Percentiles rank a stretch among this genome's conserved stretches.
Evolutionary conservation across 164 flowering plant genomes (phyloP).

Genomic region (Macadamia integrifolia): DNA sequence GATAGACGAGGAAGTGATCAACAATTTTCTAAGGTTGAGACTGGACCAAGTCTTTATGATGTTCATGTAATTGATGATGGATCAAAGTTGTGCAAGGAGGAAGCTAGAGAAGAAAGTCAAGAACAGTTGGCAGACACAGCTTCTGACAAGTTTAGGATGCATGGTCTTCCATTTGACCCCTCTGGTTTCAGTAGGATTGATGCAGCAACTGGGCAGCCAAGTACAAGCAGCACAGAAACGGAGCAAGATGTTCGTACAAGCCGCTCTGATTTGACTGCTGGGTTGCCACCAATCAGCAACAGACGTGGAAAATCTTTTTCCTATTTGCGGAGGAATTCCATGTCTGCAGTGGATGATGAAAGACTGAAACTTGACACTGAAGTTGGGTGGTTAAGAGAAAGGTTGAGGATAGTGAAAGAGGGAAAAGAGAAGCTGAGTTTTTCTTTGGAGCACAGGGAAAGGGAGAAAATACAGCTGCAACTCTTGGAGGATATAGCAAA

Average conservation of each 20-base stretch:
- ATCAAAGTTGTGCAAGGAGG: conserved; percentile 9
- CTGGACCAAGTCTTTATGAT: conserved; percentile 43
- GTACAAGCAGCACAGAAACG: conserved; percentile 14
- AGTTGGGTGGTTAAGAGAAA: conserved; percentile 67
- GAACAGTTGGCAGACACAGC: conserved; percentile 6
- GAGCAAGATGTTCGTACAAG: conserved; percentile 30
- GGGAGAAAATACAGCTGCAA: conserved; percentile 48
- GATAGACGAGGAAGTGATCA: conserved; percentile 8
- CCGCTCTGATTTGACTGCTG: conserved; percentile 27
- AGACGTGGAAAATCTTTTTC: conserved; percentile 15
- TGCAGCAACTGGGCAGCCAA: conserved; percentile 13
- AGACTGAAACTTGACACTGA: conserved; percentile 67
- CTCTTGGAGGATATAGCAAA: conserved; percentile 59
- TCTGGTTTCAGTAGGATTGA: conserved; percentile 15
- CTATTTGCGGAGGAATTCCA: conserved; percentile 50
- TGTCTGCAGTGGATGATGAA: conserved; percentile 66
- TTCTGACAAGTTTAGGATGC: conserved; percentile 10
- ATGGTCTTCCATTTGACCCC: conserved; percentile 16
- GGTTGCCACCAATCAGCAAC: conserved; percentile 28
- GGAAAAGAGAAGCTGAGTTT: conserved; percentile 68
- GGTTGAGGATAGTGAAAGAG: conserved; percentile 58
- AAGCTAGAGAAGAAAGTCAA: conserved; percentile 14
- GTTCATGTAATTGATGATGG: conserved; percentile 58
- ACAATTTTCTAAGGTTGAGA: conserved; percentile 12
- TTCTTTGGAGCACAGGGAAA: conserved; percentile 45